Conservation (phyloP, 495 filamentous ascomycete species). For the Gamarada debralockiae region DNA sequence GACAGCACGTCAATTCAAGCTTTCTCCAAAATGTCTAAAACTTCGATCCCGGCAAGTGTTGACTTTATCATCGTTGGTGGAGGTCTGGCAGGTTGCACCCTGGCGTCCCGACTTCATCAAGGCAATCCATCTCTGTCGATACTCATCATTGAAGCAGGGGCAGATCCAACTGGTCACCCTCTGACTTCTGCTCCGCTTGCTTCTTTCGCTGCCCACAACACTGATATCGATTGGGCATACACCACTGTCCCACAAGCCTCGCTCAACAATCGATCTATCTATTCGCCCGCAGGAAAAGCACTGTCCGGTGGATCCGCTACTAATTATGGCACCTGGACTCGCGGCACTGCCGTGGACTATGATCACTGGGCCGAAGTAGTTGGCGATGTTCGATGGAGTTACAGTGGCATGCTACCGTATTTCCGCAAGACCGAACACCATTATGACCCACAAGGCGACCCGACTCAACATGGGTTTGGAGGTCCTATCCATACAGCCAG, state of each 20-base stretch:
- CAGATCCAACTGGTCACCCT: slow-evolving; percentile 25
- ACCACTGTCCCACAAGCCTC: slow-evolving; percentile 28
- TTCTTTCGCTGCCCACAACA: slow-evolving; percentile 16
- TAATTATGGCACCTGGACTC: slow-evolving; percentile 35
- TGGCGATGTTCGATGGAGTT: slow-evolving; percentile 34
- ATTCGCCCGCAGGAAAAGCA: slow-evolving; percentile 31
- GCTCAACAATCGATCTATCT: slow-evolving; percentile 21
- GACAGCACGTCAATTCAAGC: too few relatives aligned
- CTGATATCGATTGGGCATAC: slow-evolving; percentile 34
- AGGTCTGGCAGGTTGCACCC: slow-evolving; percentile 78
- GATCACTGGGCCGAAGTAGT: slow-evolving; percentile 34
- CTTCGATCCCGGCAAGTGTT: too few relatives aligned
- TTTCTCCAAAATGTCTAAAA: too few relatives aligned
- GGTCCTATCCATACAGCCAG: slow-evolving; percentile 34
- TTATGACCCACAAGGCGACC: slow-evolving; percentile 23
- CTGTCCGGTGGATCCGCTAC: slow-evolving; percentile 31
- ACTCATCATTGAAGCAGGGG: slow-evolving; percentile 51
- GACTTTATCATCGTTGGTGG: slow-evolving; percentile 84
- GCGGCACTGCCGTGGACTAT: slow-evolving; percentile 33
- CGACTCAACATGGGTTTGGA: slow-evolving; percentile 38
- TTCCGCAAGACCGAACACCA: slow-evolving; percentile 30
- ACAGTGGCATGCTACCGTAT: slow-evolving; percentile 31
- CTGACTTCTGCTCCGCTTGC: slow-evolving; percentile 11
- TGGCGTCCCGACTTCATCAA: slow-evolving; percentile 49
- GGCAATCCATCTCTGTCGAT: slow-evolving; percentile 38